A percentile compares a stretch with the other conserved stretches of the same genome.
phyloP scores from a whole-genome alignment of 495 filamentous ascomycete genomes.

The Neurospora sublineolata region DNA sequence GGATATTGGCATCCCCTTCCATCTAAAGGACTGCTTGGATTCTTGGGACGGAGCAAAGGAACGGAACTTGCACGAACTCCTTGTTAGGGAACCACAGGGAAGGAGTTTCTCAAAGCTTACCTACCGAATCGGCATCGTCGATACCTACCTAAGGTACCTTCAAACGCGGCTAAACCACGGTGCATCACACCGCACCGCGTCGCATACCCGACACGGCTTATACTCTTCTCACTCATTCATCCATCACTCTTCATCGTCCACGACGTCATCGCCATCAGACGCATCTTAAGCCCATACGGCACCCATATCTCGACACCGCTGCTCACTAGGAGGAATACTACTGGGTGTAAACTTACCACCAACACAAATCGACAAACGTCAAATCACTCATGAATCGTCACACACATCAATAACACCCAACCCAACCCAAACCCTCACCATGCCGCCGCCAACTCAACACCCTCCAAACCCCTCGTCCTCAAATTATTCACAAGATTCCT shows the following conservation, averaged over 20 bases:
- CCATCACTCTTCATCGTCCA: neutral
- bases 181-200: neutral
- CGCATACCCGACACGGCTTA: neutral
- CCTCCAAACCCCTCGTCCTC: neutral
- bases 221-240: neutral
- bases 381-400: neutral
- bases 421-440: neutral
- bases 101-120: neutral
- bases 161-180: neutral
- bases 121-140: neutral
- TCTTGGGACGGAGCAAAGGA: neutral
- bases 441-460: neutral
- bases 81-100: neutral
- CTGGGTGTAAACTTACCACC: neutral
- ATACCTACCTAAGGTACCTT: no score
- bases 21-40: neutral
- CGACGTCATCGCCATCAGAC: neutral
- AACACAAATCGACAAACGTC: neutral
- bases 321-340: no score
- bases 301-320: no score
- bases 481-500: neutral
- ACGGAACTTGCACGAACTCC: no score
- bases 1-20: no score
- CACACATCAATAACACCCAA: neutral
- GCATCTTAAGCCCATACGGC: neutral